Evolutionary conservation across 495 filamentous ascomycete genomes (phyloP).

Genomic region (Glonium stellatum): DNA sequence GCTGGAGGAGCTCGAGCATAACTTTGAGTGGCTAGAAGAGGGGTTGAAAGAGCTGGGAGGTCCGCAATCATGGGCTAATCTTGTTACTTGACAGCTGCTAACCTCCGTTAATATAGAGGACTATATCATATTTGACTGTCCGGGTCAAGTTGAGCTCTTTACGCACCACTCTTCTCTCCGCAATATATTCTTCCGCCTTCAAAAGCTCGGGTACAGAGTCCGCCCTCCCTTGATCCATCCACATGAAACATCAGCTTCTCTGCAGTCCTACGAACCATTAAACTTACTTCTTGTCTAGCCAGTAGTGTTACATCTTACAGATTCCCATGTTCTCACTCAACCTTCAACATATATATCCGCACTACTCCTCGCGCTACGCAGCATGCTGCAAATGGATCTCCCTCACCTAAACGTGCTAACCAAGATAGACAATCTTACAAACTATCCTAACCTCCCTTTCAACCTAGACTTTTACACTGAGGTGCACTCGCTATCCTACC

Average conservation of each 20-base stretch:
- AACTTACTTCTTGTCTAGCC: slow-evolving; percentile 48
- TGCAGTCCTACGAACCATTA: background rate
- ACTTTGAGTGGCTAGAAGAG: slow-evolving; percentile 81
- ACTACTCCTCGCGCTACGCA: slow-evolving; percentile 81
- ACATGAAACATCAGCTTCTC: background rate
- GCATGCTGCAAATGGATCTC: slow-evolving; percentile 96
- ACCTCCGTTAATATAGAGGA: slow-evolving; percentile 51
- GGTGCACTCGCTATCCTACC: slow-evolving; percentile 83
- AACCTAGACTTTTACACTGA: slow-evolving; percentile 96
- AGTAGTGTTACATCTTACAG: slow-evolving; percentile 81
- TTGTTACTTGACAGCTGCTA: background rate
- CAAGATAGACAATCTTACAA: slow-evolving; percentile 86
- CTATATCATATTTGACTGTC: slow-evolving; percentile 93
- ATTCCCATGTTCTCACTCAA: slow-evolving; percentile 82
- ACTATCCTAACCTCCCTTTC: slow-evolving; percentile 79
- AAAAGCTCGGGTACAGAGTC: slow-evolving; percentile 91
- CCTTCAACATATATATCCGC: slow-evolving; percentile 93
- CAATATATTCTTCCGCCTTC: slow-evolving; percentile 80
- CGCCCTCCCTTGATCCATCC: slow-evolving; percentile 34
- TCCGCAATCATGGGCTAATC: slow-evolving; percentile 1
- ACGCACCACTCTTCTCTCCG: slow-evolving; percentile 86
- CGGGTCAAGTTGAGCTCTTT: slow-evolving; percentile 93
- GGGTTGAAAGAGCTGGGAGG: slow-evolving; percentile 38
- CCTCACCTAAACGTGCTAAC: slow-evolving; percentile 92
- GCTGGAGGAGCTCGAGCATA: slow-evolving; percentile 88